Evolutionary conservation across 768 basidiomycete genomes (phyloP).

Genomic region (Russula abietina): DNA sequence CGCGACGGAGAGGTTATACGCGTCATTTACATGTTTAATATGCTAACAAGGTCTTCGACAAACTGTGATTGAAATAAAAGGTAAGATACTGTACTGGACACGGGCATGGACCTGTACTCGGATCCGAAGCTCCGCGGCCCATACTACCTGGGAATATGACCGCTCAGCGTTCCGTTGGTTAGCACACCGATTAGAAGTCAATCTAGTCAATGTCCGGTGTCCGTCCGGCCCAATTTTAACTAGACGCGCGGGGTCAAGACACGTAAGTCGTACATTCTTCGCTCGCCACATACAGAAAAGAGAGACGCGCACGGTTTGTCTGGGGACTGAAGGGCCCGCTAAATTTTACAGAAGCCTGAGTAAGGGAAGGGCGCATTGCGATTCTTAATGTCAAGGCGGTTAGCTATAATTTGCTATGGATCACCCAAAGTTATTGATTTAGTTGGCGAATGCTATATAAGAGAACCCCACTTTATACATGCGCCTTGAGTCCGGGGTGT

Average conservation of each 20-base stretch:
- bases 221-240: neutral
- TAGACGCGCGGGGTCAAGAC: too few species aligned
- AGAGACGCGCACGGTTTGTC: neutral
- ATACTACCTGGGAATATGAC: constrained; percentile 67
- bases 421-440: too few species aligned
- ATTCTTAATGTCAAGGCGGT: too few species aligned
- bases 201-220: constrained; percentile 12
- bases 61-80: too few species aligned
- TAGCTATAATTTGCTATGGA: too few species aligned
- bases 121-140: constrained; percentile 57
- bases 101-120: too few species aligned
- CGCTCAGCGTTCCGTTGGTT: constrained; percentile 31
- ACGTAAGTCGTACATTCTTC: constrained; percentile 44
- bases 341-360: too few species aligned
- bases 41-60: too few species aligned
- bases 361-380: too few species aligned
- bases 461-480: constrained; percentile 82
- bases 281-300: neutral
- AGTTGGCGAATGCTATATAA: constrained; percentile 64
- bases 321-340: constrained; percentile 61
- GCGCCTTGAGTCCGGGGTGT: constrained; percentile 50
- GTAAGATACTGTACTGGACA: too few species aligned
- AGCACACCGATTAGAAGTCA: constrained; percentile 43
- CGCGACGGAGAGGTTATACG: too few species aligned
- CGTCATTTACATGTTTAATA: too few species aligned